Evolutionary conservation across 2,329 filamentous ascomycete species (phyloP), one percentile per base, ranked within the genome.

Genomic region (Penicillium fuscoglaucum): DNA sequence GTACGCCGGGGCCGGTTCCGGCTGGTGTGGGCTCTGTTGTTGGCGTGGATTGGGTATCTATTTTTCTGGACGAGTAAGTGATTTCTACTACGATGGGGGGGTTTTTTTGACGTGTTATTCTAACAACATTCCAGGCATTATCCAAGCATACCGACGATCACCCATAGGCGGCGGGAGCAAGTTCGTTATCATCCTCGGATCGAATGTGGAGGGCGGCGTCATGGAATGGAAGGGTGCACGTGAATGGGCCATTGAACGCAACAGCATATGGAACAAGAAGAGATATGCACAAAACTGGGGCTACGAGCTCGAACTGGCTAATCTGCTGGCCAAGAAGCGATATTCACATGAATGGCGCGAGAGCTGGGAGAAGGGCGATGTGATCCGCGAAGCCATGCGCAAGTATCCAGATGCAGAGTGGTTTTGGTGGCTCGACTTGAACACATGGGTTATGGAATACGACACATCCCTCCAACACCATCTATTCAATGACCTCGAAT

Each of bases 311-410:
- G 95, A 99, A 74, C 89, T 98, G 71, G 91, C 96, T 66, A 96
- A 99, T 75, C 96, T 99, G 93, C 93, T 92, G 79, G 96, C 93
- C 54, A 96, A 97, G 84, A 98, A 97, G 79, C 87, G 93, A 65
- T 99, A 99, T 74, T 93, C 95, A 29, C 95, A 99, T 78, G 95
- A 99, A 78, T 99, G 95, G 95, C 86, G 95, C 70, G 95, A 99
- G 78, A 96, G 93, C 74, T 99, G 95, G 95, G 95, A 99, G 78
- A 99, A 98, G 81, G 93, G 97, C 61, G 95, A 99, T 74, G 91
- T 91, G 43, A 87, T 99, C 68, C 87, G 93, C 60, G 90, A 91
- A 61, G 87, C 89, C 45, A 88, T 99, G 83, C 86, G 87, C 72
- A 97, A 97, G 75, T 97, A 98, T 72, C 95, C 95, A 29, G 84